Evolutionary conservation across 1,139 yeast species (phyloP).

Genomic region (Arxiozyma slooffiae): DNA sequence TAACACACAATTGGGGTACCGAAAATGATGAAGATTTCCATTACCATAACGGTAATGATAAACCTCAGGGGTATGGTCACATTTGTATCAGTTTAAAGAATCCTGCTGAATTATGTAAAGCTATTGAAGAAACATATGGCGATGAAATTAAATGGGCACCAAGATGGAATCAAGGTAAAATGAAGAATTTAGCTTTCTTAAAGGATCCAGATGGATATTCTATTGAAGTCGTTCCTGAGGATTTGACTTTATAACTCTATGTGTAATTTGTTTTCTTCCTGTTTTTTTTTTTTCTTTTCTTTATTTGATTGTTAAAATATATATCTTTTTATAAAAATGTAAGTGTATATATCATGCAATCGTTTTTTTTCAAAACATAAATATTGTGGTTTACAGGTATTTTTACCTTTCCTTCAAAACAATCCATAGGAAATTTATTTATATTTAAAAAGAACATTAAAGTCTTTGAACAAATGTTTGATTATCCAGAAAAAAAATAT

Average conservation of each 20-base stretch:
- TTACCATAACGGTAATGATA: slow-evolving; percentile 79
- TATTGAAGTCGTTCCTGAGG: slow-evolving; percentile 54
- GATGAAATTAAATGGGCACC: slow-evolving; percentile 42
- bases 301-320: no score
- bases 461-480: slow-evolving; percentile 21
- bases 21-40: slow-evolving; percentile 62
- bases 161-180: slow-evolving; percentile 52
- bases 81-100: slow-evolving; percentile 65
- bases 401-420: no score
- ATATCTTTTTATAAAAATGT: no score
- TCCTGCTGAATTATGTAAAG: slow-evolving; percentile 46
- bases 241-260: slow-evolving; percentile 8
- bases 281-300: no score
- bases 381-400: no score
- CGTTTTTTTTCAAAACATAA: no score
- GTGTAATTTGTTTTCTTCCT: no score
- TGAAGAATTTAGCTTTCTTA: slow-evolving; percentile 56
- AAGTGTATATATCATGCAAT: no score
- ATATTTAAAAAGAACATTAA: slow-evolving; percentile 26
- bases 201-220: slow-evolving; percentile 91
- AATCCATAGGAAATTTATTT: no score
- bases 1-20: slow-evolving; percentile 38
- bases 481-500: slow-evolving; percentile 18
- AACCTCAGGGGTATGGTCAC: slow-evolving; percentile 80
- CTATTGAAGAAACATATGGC: slow-evolving; percentile 40